Base-by-base conservation (phyloP, 495 filamentous ascomycete genomes). In the Penicillium paradoxum region DNA sequence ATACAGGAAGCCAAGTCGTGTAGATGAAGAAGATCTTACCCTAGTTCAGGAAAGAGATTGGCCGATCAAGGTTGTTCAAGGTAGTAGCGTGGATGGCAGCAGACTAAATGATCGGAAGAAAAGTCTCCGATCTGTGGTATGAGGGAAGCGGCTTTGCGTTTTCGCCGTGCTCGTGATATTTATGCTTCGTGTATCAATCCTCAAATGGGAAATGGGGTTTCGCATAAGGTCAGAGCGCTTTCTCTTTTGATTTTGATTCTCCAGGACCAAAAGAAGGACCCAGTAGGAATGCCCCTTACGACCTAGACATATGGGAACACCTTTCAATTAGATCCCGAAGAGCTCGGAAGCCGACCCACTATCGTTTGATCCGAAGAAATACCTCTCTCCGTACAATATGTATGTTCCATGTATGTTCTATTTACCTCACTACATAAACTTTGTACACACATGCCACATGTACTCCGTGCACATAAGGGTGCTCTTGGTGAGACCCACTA, bases 31-130 rank as follows among this genome's bases (percentile, higher is more conserved):
- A 34, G 19, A 37, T n/a, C 14, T 13, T 11, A 37, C 49, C 39
- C 18, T 34, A 27, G 24, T 53, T 29, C 45, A 14, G 48, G 44
- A 29, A 34, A 43, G 24, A 17, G 15, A 49, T 51, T 24, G 47
- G 42, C 54, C 39, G 40, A 51, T 54, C 10, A 57, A 45, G 52
- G 52, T 65, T 48, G 52, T 58, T 60, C 59, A 56, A 38, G 45
- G 56, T 55, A 45, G 55, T 53, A 65, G 29, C 46, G 43, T 38
- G 18, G 41, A 43, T 58, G 49, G 46, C 49, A 46, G 36, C 49
- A 51, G 52, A 56, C 49, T 45, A 44, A 41, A 36, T n/a, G 45
- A 30, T 41, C 54, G 49, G 50, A 56, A 24, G 47, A 32, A 30
- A 21, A 6, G 15, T 54, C 27, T 49, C 34, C 50, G 58, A 62